Conservation (phyloP, 306 rosid genomes). For the Abrus precatorius region DNA sequence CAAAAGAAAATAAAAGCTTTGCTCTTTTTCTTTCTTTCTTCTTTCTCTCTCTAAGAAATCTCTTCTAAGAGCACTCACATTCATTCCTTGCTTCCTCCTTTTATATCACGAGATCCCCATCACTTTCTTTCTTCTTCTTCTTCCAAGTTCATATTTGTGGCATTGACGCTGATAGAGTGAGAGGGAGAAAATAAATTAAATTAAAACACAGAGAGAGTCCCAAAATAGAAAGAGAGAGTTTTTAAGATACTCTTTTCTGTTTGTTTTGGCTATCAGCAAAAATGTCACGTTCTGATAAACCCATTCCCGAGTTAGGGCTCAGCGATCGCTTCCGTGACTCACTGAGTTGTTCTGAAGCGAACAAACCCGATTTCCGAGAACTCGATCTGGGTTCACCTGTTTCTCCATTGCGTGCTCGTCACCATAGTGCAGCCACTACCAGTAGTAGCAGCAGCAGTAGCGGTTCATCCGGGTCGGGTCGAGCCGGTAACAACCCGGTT, state of each 20-base stretch:
- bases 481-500: conserved; percentile 45
- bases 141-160: not conserved
- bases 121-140: conserved; percentile 41
- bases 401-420: conserved; percentile 76
- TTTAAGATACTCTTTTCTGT: conserved; percentile 7
- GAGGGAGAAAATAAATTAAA: not conserved
- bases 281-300: conserved; percentile 78
- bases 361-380: conserved; percentile 87
- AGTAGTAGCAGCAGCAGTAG: conserved; percentile 70
- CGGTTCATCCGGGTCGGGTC: conserved; percentile 79
- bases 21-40: not conserved
- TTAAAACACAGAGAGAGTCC: too few relatives aligned
- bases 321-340: conserved; percentile 69
- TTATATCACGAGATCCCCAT: conserved; percentile 82
- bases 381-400: conserved; percentile 90
- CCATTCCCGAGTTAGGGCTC: conserved; percentile 58
- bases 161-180: conserved; percentile 49
- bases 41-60: conserved; percentile 16
- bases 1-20: conserved; percentile 37
- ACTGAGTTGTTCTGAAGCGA: conserved; percentile 57
- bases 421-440: conserved; percentile 55
- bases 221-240: not conserved
- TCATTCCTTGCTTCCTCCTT: conserved; percentile 79
- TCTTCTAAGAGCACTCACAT: conserved; percentile 51
- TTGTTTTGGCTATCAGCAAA: conserved; percentile 21